Evolutionary conservation across 257 asterid species (phyloP).

Genomic region (Verbascum thapsus): DNA sequence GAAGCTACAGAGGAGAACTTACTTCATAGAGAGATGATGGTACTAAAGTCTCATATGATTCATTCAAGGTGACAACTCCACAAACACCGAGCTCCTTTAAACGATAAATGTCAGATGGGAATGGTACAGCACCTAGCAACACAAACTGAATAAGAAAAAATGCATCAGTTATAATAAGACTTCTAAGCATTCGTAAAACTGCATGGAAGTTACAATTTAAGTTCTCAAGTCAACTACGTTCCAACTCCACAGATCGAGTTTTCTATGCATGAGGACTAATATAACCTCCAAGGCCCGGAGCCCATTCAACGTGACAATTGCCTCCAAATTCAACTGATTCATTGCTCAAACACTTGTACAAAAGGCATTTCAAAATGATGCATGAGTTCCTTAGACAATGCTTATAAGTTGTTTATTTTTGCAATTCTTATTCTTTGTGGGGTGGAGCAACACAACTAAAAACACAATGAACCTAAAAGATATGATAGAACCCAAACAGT

Average conservation of each 20-base stretch:
- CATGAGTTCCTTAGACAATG: too few species aligned
- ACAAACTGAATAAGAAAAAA: slow-evolving; percentile 42
- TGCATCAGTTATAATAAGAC: background rate
- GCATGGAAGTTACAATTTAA: background rate
- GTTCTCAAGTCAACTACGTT: background rate
- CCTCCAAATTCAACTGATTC: too few species aligned
- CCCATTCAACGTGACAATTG: too few species aligned
- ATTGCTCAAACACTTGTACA: too few species aligned
- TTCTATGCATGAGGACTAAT: background rate
- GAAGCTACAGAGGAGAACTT: slow-evolving; percentile 20
- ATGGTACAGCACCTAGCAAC: slow-evolving; percentile 65
- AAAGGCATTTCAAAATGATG: too few species aligned
- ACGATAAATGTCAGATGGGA: slow-evolving; percentile 54
- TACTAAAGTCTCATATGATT: slow-evolving; percentile 64
- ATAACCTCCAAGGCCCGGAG: too few species aligned
- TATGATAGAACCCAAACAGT: background rate
- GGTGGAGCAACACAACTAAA: background rate
- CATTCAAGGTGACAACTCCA: slow-evolving; percentile 60
- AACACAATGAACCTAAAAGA: background rate
- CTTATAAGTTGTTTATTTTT: too few species aligned
- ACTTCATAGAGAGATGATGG: slow-evolving; percentile 54
- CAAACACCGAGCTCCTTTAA: slow-evolving; percentile 55
- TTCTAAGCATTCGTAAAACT: background rate
- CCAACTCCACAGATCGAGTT: background rate
- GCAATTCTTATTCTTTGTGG: too few species aligned